Evolutionary conservation across 352 stramenopile species (phyloP), one percentile per base, ranked within the genome.

Genomic region (Blastocystis sp.): DNA sequence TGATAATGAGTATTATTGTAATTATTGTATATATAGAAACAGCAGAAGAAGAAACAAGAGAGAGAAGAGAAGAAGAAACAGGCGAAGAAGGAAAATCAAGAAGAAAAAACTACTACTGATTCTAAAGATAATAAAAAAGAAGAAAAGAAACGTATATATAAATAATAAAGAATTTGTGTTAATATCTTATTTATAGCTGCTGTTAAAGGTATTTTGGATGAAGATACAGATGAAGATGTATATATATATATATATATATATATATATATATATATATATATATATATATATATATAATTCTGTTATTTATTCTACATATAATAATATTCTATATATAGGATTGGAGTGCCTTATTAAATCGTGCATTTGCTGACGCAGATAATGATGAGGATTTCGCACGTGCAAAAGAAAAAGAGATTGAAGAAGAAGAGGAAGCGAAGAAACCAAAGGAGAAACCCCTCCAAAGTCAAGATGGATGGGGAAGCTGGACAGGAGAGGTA

Each of bases 321-420:
- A 27, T 46, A 11, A 41, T 28, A 3, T 16, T 45, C 31, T 36
- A 62, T 23, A 40, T 40, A 5, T 7, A 6, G 33, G 36, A 10
- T 11, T 58, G 94, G 67, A 82, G 89, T 52, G 84, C 94, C 64
- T 73, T 98, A 6, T 84, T 98, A 18, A 71, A 76, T 13, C 76
- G 79, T 30, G 88, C 88, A 18, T 98, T 98, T 74, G 86, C 86
- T 28, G 85, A 88, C 46, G 78, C 81, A 0, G 76, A 82, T 28
- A 75, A 87, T 44, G 79, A 92, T 45, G 75, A 92, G 62, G 87
- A 94, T 45, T 91, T 96, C 65, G 23, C 21, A 28, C 33, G 24
- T 19, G n/a, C 27, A 19, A 57, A 57, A 36, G 70, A 77, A 40
- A 76, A 80, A 31, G 84, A 92, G 72, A 95, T 95, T 7, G 58